Evolutionary conservation across 768 basidiomycete genomes (phyloP), one percentile per base, ranked within the genome.

Genomic region (Serendipita sp.): DNA sequence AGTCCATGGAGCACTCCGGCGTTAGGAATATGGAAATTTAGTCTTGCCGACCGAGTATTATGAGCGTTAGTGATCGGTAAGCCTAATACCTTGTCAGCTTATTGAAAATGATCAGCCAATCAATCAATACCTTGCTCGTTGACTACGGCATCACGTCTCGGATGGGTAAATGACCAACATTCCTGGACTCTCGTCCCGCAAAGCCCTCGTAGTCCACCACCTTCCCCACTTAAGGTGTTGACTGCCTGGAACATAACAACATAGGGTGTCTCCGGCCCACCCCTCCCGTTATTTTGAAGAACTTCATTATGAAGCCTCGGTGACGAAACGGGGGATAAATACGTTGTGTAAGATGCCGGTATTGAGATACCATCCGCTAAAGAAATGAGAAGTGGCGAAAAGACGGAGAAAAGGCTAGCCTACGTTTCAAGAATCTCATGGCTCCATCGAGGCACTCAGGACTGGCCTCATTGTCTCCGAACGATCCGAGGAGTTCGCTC

Each of bases 171-270:
- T 68, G 89, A 86, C 96, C 96, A 99, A 69, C 95, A 98, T 70
- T 92, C 89, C 73, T 98, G 96, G 41, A 96, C 80, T 68, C 83
- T 83, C 1, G 85, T 79, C 13, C 93, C 92, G 75, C 89, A 92
- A 52, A 82, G 79, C 16, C 83, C 84, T 41, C 68, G 71, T 41
- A 78, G 69, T 46, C 82, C 80, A 34, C 81, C 81, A 51, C 86
- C 82, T 58, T 88, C 78, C 5, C 85, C 92, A 65, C 89, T 91
- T 46, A 99, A 78, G 66, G 93, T 80, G 68, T 92, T 94, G 67
- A 91, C 88, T 7, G 91, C 89, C 71, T 91, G 86, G 73, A 99
- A 91, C 94, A 98, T 95, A 67, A 98, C 96, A 16, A 99, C 96
- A 70, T 98, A 98, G 0, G 96, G 95, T 36, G 93, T 97, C 75